Conservation (phyloP, 2,329 filamentous ascomycete genomes). For the Didymella exigua region DNA sequence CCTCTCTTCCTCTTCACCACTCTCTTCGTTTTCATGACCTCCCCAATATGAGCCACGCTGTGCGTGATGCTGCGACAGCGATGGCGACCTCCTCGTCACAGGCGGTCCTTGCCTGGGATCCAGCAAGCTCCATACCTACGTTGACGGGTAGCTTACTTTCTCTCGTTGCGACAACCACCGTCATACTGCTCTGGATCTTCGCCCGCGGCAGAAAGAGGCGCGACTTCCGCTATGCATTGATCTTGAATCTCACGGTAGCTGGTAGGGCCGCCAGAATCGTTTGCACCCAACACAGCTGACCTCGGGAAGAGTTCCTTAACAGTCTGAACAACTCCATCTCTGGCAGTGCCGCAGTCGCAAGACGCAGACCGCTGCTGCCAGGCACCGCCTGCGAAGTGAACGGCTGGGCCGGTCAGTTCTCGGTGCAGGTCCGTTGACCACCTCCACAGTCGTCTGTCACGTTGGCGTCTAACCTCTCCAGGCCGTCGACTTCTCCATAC, state of each 20-base stretch:
- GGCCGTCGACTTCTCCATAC: conserved; percentile 49
- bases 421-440: conserved; percentile 47
- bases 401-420: conserved; percentile 55
- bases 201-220: conserved; percentile 23
- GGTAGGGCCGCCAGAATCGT: conserved; percentile 6
- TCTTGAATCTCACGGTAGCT: conserved; percentile 32
- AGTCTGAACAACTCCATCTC: conserved; percentile 53
- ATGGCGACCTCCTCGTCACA: background rate
- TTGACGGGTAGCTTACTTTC: conserved; percentile 32
- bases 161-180: conserved; percentile 17
- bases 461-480: too few species aligned
- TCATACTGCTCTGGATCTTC: conserved; percentile 28
- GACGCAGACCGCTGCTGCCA: conserved; percentile 29
- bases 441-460: background rate
- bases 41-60: conserved; percentile 15
- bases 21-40: conserved; percentile 2
- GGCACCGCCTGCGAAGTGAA: conserved; percentile 50
- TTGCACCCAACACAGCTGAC: background rate
- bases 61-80: conserved; percentile 10
- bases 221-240: conserved; percentile 30
- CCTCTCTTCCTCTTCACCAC: too few species aligned
- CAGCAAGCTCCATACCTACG: conserved; percentile 24
- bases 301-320: conserved; percentile 38
- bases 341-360: conserved; percentile 45
- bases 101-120: conserved; percentile 8